Evolutionary conservation across 2,329 filamentous ascomycete species (phyloP), one percentile per base, ranked within the genome.

Genomic region (Diplodia scrobiculata): DNA sequence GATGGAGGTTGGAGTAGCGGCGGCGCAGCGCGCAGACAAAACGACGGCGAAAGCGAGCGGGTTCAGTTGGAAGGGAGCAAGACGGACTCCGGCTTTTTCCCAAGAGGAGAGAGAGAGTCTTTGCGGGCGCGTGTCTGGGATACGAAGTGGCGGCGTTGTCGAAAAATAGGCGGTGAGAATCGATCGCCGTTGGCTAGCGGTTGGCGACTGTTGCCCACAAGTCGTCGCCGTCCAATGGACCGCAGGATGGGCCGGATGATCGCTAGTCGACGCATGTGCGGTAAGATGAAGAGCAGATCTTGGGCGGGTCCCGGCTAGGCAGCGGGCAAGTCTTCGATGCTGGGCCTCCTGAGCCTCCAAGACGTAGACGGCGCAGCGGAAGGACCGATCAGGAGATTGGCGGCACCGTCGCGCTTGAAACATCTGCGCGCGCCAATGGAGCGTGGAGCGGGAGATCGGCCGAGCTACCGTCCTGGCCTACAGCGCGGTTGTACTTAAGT

Each of bases 131-230:
- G 54, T 17, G 54, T 32, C 34, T 19, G 54, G 53, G 17, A 45
- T 58, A 55, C 34, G 36, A 36, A 45, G 34, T n/a, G 25, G 51
- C 17, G 29, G 52, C 34, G 34, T 45, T 45, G 41, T 45, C n/a
- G 32, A 54, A 27, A 36, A 38, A 55, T 55, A 58, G 54, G 54
- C 54, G 54, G 54, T 58, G 54, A 58, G 21, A 41, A 17, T 27
- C 32, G 54, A 45, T 45, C 41, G 41, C 41, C 41, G 41, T 45
- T 45, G 41, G 41, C 41, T 45, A 45, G n/a, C 36, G 34, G 36
- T 54, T 54, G 52, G 52, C 19, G 52, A 36, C 34, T 36, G 25
- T 25, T 25, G 34, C 34, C 29, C 48, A 19, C 25, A 25, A 25
- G 48, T 29, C 48, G 21, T 51, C 48, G 29, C 48, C 21, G 41